A percentile compares a stretch with the other conserved stretches of the same genome.
These are phyloP conservation scores for Aspergillus intermedius DNA, from an alignment of 2,329 filamentous ascomycete species.

Conservation along the genomic window DNA sequence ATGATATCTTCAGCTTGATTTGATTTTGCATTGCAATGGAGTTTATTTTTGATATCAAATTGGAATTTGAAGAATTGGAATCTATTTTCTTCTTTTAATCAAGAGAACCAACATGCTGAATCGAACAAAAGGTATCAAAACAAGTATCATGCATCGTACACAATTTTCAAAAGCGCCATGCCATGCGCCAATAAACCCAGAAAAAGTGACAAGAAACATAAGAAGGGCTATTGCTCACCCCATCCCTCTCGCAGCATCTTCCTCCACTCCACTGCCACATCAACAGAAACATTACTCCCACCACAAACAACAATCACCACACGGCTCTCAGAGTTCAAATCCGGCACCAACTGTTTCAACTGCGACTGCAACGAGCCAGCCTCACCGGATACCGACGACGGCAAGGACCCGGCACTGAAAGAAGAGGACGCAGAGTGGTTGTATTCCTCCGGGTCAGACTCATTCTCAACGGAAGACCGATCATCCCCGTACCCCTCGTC, in stretches of 20 bases:
- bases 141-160: too few species aligned
- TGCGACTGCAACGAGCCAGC: conserved; percentile 26
- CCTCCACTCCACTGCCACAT: conserved; percentile 55
- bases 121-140: too few species aligned
- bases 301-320: conserved; percentile 84
- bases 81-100: too few species aligned
- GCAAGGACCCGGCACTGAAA: neutral
- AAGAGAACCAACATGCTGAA: too few species aligned
- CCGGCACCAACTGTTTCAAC: conserved; percentile 57
- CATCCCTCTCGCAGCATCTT: conserved; percentile 38
- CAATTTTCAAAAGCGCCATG: neutral
- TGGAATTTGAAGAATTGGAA: too few species aligned
- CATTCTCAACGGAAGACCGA: conserved; percentile 23
- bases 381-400: conserved; percentile 4
- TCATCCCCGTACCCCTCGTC: conserved; percentile 34
- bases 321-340: conserved; percentile 59
- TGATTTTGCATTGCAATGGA: neutral
- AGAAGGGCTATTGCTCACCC: conserved; percentile 8
- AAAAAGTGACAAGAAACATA: neutral
- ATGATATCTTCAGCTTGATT: conserved; percentile 21
- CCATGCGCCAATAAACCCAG: neutral
- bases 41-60: too few species aligned
- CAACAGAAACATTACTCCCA: conserved; percentile 60
- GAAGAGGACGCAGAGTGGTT: neutral
- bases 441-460: neutral